A percentile compares a stretch with the other conserved stretches of the same genome.
phyloP scores from a whole-genome alignment of 2,329 filamentous ascomycete species.

The Colletotrichum sublineola region DNA sequence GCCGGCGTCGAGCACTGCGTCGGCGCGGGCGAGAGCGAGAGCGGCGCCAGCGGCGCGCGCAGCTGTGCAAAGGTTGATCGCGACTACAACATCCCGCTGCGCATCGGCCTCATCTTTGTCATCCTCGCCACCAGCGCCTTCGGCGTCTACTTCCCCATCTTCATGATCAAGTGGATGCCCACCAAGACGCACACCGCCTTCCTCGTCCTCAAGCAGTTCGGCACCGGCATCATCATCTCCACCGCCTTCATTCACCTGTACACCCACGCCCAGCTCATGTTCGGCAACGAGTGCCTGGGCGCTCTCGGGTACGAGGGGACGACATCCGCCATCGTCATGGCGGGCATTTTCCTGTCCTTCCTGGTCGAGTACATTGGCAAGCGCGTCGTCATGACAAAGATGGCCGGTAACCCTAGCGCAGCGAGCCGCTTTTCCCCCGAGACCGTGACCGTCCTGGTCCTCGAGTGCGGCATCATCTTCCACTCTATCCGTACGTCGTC shows the following conservation, averaged over 20 bases:
- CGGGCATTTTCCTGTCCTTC: slow-evolving; percentile 80
- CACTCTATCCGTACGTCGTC: slow-evolving; percentile 73
- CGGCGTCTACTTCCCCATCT: slow-evolving; percentile 66
- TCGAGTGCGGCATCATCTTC: slow-evolving; percentile 82
- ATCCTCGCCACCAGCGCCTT: slow-evolving; percentile 77
- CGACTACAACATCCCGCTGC: slow-evolving; percentile 76
- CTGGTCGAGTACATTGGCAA: slow-evolving; percentile 76
- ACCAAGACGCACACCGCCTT: slow-evolving; percentile 64
- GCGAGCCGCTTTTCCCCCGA: slow-evolving; percentile 54
- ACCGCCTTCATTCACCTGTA: slow-evolving; percentile 80
- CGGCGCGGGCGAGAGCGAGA: slow-evolving; percentile 55
- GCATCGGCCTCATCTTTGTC: slow-evolving; percentile 79
- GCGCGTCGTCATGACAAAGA: slow-evolving; percentile 62
- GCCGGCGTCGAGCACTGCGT: slow-evolving; percentile 75
- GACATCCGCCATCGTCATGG: slow-evolving; percentile 79
- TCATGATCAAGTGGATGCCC: slow-evolving; percentile 70
- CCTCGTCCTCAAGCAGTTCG: slow-evolving; percentile 78
- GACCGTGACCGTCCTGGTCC: slow-evolving; percentile 74
- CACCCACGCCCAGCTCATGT: slow-evolving; percentile 81
- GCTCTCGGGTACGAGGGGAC: slow-evolving; percentile 76
- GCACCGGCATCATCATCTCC: slow-evolving; percentile 79
- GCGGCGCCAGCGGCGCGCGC: slow-evolving; percentile 45
- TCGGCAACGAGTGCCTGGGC: slow-evolving; percentile 77
- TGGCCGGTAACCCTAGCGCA: slow-evolving; percentile 44
- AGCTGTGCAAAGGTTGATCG: slow-evolving; percentile 62